phyloP scores from a whole-genome alignment of 1,139 yeast genomes.

The Blastobotrys raffinosifermentans region DNA sequence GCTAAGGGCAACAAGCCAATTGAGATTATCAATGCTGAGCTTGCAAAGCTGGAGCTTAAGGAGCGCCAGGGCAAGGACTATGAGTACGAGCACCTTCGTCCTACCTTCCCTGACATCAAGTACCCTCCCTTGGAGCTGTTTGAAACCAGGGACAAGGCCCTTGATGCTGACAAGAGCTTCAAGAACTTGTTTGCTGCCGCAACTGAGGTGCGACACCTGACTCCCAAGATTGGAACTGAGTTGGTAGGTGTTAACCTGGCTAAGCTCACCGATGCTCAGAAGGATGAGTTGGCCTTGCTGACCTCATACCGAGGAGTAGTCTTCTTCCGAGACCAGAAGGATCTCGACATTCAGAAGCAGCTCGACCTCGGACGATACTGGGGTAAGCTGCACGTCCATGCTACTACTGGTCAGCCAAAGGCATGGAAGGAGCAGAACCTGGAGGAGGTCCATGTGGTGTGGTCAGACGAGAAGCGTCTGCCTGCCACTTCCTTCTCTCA shows the following conservation, averaged over 20 bases:
- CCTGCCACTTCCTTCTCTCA: conserved; percentile 28
- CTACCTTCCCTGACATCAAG: conserved; percentile 30
- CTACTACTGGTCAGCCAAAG: conserved; percentile 65
- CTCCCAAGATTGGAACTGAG: conserved; percentile 66
- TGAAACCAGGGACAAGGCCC: conserved; percentile 22
- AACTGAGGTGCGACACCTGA: conserved; percentile 33
- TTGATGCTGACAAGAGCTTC: conserved; percentile 49
- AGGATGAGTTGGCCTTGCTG: conserved; percentile 58
- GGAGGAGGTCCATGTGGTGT: conserved; percentile 56
- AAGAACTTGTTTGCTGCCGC: conserved; percentile 48
- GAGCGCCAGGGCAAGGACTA: conserved; percentile 16
- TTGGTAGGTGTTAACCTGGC: conserved; percentile 55
- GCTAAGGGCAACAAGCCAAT: not conserved
- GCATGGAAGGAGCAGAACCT: conserved; percentile 38
- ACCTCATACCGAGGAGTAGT: conserved; percentile 66
- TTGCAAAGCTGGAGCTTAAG: conserved; percentile 12
- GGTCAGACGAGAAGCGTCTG: conserved; percentile 27
- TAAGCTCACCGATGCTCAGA: conserved; percentile 45
- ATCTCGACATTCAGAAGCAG: conserved; percentile 45
- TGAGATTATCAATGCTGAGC: conserved; percentile 6
- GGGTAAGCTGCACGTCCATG: conserved; percentile 68
- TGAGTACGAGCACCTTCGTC: conserved; percentile 27
- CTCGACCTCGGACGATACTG: conserved; percentile 58
- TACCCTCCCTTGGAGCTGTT: conserved; percentile 24
- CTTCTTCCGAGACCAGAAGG: conserved; percentile 55